These are phyloP conservation scores for Myxozyma monticola DNA, from an alignment of 805 yeast genomes.

Conservation along the genomic window DNA sequence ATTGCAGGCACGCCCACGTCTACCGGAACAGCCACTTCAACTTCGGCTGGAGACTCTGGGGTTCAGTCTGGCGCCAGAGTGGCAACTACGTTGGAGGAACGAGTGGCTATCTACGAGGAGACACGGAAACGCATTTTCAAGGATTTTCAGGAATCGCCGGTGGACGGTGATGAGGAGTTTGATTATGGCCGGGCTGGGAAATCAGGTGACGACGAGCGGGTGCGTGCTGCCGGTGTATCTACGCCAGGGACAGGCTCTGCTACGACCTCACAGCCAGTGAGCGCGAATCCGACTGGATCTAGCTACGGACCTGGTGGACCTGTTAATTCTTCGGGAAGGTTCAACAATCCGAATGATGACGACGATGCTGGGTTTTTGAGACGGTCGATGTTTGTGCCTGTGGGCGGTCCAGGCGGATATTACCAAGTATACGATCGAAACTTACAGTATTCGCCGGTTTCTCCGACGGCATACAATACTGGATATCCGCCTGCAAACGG, in stretches of 20 bases:
- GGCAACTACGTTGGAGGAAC: constrained; percentile 40
- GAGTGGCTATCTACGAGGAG: constrained; percentile 45
- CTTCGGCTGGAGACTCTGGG: constrained; percentile 38
- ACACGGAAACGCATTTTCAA: constrained; percentile 45
- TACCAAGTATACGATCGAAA: constrained; percentile 11
- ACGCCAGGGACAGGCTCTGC: too few species aligned
- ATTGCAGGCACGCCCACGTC: constrained; percentile 45
- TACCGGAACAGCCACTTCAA: constrained; percentile 46
- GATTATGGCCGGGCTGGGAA: too few species aligned
- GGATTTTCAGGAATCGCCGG: constrained; percentile 30
- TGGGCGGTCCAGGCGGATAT: constrained; percentile 16
- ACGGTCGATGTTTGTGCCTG: constrained; percentile 28
- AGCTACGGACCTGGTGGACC: too few species aligned
- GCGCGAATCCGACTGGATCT: too few species aligned
- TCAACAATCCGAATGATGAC: too few species aligned
- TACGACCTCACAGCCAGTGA: too few species aligned
- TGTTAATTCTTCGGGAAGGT: too few species aligned
- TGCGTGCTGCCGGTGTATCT: too few species aligned
- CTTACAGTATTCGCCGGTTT: background rate
- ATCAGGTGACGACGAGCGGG: too few species aligned
- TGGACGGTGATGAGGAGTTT: constrained; percentile 9
- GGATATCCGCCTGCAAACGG: background rate
- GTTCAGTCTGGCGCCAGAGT: constrained; percentile 44
- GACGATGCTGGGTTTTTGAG: constrained; percentile 20
- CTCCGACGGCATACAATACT: background rate